Percentiles rank a stretch among this genome's conserved stretches.
phyloP scores from a whole-genome alignment of 768 basidiomycete species.

The Tylopilus felleus region DNA sequence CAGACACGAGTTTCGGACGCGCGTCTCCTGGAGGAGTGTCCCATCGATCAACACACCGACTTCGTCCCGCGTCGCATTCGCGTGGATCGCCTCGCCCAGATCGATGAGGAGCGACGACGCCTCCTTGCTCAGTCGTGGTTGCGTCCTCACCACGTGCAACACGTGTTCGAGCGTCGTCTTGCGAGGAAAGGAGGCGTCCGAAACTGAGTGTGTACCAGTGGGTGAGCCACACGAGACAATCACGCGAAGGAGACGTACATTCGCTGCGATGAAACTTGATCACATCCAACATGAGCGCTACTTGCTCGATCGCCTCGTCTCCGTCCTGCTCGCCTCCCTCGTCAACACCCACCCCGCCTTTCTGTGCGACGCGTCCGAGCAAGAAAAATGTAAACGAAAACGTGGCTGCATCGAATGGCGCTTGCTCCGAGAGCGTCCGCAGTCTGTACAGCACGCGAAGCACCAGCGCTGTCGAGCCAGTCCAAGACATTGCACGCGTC shows the following conservation, averaged over 20 bases:
- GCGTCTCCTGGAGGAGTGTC: conserved; percentile 79
- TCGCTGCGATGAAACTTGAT: conserved; percentile 34
- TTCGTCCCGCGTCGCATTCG: conserved; percentile 61
- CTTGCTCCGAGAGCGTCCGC: conserved; percentile 74
- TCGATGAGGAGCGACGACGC: conserved; percentile 78
- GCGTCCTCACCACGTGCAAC: conserved; percentile 66
- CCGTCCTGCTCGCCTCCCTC: conserved; percentile 21
- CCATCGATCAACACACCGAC: conserved; percentile 64
- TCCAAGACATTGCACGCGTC: not conserved
- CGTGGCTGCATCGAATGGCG: conserved; percentile 80
- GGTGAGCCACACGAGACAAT: not conserved
- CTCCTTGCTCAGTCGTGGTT: conserved; percentile 80
- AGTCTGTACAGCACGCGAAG: conserved; percentile 84
- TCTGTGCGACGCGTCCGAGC: conserved; percentile 59
- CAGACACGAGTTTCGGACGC: conserved; percentile 85
- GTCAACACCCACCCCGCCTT: conserved; percentile 61
- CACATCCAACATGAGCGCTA: conserved; percentile 56
- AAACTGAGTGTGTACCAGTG: conserved; percentile 43
- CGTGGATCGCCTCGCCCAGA: conserved; percentile 74
- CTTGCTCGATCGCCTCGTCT: conserved; percentile 75
- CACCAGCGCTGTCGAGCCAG: conserved; percentile 53
- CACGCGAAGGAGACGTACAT: conserved; percentile 17
- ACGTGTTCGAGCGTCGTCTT: conserved; percentile 63
- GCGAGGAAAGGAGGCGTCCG: conserved; percentile 71
- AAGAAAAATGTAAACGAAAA: conserved; percentile 81